Evolutionary conservation across 1,284 basidiomycete species (phyloP).

Genomic region (Boletus semigastroideus): DNA sequence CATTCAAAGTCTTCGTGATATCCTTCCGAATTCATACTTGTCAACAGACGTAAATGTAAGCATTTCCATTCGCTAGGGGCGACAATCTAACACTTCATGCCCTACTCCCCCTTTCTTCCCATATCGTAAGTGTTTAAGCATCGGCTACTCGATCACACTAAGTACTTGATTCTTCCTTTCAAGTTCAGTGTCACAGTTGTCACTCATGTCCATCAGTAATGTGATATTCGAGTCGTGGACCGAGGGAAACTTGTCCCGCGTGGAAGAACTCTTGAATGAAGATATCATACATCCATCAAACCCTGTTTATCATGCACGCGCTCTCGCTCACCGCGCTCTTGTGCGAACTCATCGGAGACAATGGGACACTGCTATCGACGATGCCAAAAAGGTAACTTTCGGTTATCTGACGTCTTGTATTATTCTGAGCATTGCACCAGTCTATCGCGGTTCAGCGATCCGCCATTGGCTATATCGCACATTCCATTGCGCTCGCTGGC

Average conservation of each 20-base stretch:
- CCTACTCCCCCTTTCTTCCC: background rate
- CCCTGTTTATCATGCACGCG: background rate
- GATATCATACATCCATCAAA: background rate
- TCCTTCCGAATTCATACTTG: background rate
- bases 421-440: background rate
- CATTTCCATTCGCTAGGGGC: background rate
- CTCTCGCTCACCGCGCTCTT: background rate
- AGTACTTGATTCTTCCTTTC: background rate
- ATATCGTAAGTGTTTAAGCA: background rate
- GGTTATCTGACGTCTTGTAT: background rate
- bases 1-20: background rate
- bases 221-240: background rate
- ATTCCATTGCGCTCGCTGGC: background rate
- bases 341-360: background rate
- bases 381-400: background rate
- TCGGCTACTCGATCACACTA: background rate
- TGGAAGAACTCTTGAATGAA: background rate
- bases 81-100: background rate
- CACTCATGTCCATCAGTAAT: background rate
- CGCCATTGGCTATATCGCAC: slow-evolving; percentile 2
- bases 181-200: background rate
- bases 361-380: background rate
- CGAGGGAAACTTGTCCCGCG: background rate
- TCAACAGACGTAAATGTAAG: background rate
- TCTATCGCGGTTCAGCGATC: slow-evolving; percentile 6